phyloP scores from a whole-genome alignment of 2,329 filamentous ascomycete genomes.

The Cladosporium sp. region DNA sequence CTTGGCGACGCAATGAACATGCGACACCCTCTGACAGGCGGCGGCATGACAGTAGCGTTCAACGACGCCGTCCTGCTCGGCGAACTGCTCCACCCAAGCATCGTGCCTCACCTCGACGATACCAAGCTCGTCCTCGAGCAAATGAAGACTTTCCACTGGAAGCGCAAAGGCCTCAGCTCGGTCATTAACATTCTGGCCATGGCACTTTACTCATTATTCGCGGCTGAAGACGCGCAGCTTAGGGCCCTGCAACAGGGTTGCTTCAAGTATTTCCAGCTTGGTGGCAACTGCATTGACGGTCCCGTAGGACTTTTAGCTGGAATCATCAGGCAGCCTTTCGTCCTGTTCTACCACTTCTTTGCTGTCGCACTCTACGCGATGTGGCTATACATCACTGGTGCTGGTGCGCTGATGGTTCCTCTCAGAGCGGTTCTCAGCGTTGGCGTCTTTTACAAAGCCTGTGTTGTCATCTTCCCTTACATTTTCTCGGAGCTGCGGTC shows the following conservation, averaged over 20 bases:
- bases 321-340: slow-evolving; percentile 69
- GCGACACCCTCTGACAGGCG: slow-evolving; percentile 96
- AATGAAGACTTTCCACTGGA: slow-evolving; percentile 79
- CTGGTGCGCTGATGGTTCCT: slow-evolving; percentile 37
- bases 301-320: slow-evolving; percentile 80
- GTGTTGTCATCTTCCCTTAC: slow-evolving; percentile 50
- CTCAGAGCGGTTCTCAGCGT: slow-evolving; percentile 36
- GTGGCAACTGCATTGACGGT: slow-evolving; percentile 67
- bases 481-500: slow-evolving; percentile 36
- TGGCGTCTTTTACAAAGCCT: slow-evolving; percentile 50
- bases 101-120: slow-evolving; percentile 67
- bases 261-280: slow-evolving; percentile 83
- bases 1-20: slow-evolving; percentile 97
- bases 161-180: slow-evolving; percentile 71
- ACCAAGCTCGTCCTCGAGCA: slow-evolving; percentile 61
- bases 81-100: slow-evolving; percentile 65
- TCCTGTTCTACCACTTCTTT: slow-evolving; percentile 92
- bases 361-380: slow-evolving; percentile 84
- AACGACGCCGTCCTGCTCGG: slow-evolving; percentile 82
- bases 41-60: slow-evolving; percentile 96
- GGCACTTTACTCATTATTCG: slow-evolving; percentile 87
- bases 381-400: slow-evolving; percentile 59
- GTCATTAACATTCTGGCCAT: slow-evolving; percentile 98
- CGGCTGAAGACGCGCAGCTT: slow-evolving; percentile 74
- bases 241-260: slow-evolving; percentile 81